Conservation (phyloP, 192 early-diverging fungal genomes). For the Borealophlyctis nickersoniae region DNA sequence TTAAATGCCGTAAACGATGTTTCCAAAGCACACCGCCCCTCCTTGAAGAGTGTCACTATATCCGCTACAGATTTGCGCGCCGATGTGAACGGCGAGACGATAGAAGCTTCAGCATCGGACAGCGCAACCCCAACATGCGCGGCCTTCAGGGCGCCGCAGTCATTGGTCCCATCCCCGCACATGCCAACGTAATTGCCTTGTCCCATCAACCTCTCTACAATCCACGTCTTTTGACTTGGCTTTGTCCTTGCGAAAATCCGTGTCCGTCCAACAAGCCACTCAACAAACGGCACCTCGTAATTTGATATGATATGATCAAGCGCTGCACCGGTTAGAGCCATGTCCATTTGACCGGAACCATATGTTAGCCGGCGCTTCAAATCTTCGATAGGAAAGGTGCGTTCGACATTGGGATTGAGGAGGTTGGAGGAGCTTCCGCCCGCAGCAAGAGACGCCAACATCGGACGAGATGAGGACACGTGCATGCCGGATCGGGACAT, state of each 20-base stretch:
- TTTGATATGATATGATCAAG: constrained; percentile 50
- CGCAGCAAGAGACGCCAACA: too few relatives aligned
- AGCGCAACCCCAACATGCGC: constrained; percentile 83
- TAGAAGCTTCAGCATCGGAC: constrained; percentile 78
- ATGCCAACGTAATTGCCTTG: constrained; percentile 70
- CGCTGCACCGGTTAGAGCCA: constrained; percentile 70
- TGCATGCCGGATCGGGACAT: background rate
- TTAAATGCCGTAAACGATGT: constrained; percentile 75
- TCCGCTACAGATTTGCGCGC: constrained; percentile 51
- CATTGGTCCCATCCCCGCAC: constrained; percentile 83
- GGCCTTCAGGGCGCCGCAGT: constrained; percentile 79
- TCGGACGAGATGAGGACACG: background rate
- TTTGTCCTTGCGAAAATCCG: constrained; percentile 75
- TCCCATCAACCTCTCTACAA: constrained; percentile 70
- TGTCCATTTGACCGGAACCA: constrained; percentile 38
- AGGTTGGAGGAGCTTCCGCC: too few relatives aligned
- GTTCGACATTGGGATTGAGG: too few relatives aligned
- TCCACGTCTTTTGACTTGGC: constrained; percentile 72
- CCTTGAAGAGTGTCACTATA: constrained; percentile 58
- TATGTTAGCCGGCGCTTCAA: constrained; percentile 15
- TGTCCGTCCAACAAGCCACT: constrained; percentile 56
- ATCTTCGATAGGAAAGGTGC: constrained; percentile 9
- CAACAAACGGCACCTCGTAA: constrained; percentile 31
- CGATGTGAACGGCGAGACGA: constrained; percentile 83
- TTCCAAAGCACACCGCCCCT: constrained; percentile 77